These are phyloP conservation scores for Tolypocladium inflatum DNA, from an alignment of 2,329 filamentous ascomycete species.

Conservation along the genomic window DNA sequence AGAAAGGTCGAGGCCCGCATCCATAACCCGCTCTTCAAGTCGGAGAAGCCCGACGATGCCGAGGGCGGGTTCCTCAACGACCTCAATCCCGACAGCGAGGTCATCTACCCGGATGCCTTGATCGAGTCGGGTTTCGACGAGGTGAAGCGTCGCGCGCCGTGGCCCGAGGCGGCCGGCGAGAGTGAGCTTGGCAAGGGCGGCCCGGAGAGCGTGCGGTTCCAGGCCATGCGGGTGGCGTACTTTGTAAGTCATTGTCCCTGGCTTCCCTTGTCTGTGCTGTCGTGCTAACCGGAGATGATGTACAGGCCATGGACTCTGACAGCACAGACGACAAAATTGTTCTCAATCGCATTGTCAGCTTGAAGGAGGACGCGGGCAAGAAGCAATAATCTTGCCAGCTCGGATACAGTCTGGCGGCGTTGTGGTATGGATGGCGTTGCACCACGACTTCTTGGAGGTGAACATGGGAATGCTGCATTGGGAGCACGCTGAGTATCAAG, in stretches of 20 bases:
- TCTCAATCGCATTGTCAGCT: slow-evolving; percentile 81
- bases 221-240: slow-evolving; percentile 82
- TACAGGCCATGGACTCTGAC: slow-evolving; percentile 63
- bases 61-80: slow-evolving; percentile 76
- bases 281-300: neutral
- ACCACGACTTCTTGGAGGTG: neutral
- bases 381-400: slow-evolving; percentile 3
- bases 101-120: slow-evolving; percentile 67
- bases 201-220: slow-evolving; percentile 75
- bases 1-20: slow-evolving; percentile 66
- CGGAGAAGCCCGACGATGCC: slow-evolving; percentile 67
- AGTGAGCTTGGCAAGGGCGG: slow-evolving; percentile 50
- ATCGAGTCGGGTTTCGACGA: slow-evolving; percentile 80
- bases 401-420: neutral
- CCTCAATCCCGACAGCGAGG: slow-evolving; percentile 75
- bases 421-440: neutral
- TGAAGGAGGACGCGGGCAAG: slow-evolving; percentile 83
- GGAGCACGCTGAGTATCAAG: neutral
- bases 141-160: slow-evolving; percentile 62
- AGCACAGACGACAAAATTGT: slow-evolving; percentile 72
- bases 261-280: neutral
- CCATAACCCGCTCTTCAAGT: slow-evolving; percentile 78
- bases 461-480: neutral
- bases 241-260: slow-evolving; percentile 41
- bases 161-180: slow-evolving; percentile 72